phyloP scores from a whole-genome alignment of 2,329 filamentous ascomycete genomes.

The Diaporthe vexans region DNA sequence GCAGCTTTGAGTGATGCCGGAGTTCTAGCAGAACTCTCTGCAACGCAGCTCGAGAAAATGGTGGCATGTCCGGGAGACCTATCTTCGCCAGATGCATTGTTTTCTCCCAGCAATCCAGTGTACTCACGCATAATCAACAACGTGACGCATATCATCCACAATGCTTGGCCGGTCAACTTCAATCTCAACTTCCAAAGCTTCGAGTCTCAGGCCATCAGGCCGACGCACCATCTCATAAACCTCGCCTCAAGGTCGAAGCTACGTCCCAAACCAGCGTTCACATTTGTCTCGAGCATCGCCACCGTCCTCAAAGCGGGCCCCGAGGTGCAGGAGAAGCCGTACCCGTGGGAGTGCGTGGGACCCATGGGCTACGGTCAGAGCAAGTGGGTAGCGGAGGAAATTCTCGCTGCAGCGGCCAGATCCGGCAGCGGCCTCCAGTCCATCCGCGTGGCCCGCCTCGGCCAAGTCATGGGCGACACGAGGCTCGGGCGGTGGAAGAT shows the following conservation, averaged over 20 bases:
- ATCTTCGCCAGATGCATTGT: not conserved
- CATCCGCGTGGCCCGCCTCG: conserved; percentile 51
- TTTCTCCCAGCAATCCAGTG: not conserved
- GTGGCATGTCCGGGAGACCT: conserved; percentile 20
- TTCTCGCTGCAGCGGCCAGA: conserved; percentile 46
- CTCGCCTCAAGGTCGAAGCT: conserved; percentile 44
- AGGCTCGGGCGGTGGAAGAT: conserved; percentile 29
- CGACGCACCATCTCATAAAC: conserved; percentile 54
- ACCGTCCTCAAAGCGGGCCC: not conserved
- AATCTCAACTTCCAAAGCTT: conserved; percentile 30
- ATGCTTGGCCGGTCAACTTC: conserved; percentile 34
- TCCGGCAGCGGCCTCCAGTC: conserved; percentile 46
- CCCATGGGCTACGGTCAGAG: conserved; percentile 52
- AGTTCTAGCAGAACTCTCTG: not conserved
- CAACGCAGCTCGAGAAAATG: not conserved
- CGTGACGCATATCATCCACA: conserved; percentile 11
- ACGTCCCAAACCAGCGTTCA: conserved; percentile 19
- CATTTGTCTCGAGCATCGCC: conserved; percentile 26
- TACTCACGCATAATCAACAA: not conserved
- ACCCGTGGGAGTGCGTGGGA: conserved; percentile 47
- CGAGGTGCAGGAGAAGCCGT: conserved; percentile 44
- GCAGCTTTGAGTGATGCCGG: not conserved
- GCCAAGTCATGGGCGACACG: conserved; percentile 51
- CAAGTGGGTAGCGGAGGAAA: conserved; percentile 55
- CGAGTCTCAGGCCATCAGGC: conserved; percentile 57